Conservation (phyloP, 352 stramenopile species). For the Phytophthora multivora region DNA sequence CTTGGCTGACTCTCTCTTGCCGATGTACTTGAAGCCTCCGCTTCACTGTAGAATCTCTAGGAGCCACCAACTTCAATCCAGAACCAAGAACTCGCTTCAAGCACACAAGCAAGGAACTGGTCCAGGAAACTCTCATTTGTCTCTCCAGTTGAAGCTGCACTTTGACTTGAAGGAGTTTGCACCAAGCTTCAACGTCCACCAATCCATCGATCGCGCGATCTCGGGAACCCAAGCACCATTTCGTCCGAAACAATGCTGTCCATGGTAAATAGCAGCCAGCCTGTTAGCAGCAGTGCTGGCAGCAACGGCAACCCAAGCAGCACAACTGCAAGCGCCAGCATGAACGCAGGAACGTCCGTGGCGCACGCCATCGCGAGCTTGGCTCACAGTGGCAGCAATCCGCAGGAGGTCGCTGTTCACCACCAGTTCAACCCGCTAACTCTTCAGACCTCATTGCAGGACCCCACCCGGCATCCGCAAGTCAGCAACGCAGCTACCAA, state of each 20-base stretch:
- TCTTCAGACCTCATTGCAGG: conserved; percentile 17
- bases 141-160: conserved; percentile 11
- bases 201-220: conserved; percentile 3
- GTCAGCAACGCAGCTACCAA: conserved; percentile 31
- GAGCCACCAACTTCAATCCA: conserved; percentile 84
- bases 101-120: background rate
- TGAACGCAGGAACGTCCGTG: conserved; percentile 33
- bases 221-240: conserved; percentile 27
- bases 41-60: conserved; percentile 46
- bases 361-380: conserved; percentile 39
- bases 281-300: conserved; percentile 15
- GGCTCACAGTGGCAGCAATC: conserved; percentile 19
- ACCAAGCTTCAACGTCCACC: conserved; percentile 31
- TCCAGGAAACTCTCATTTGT: conserved; percentile 4
- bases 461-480: conserved; percentile 18
- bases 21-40: conserved; percentile 64
- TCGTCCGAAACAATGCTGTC: conserved; percentile 53
- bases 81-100: conserved; percentile 13
- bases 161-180: conserved; percentile 6
- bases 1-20: conserved; percentile 44
- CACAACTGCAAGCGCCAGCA: conserved; percentile 18
- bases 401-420: conserved; percentile 10
- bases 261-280: conserved; percentile 57
- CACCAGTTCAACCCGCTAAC: conserved; percentile 12
- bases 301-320: conserved; percentile 17